A percentile compares a stretch with the other conserved stretches of the same genome.
These are phyloP conservation scores for Alopecurus myosuroides DNA, from an alignment of 176 grass and related monocot genomes.

Conservation along the genomic window DNA sequence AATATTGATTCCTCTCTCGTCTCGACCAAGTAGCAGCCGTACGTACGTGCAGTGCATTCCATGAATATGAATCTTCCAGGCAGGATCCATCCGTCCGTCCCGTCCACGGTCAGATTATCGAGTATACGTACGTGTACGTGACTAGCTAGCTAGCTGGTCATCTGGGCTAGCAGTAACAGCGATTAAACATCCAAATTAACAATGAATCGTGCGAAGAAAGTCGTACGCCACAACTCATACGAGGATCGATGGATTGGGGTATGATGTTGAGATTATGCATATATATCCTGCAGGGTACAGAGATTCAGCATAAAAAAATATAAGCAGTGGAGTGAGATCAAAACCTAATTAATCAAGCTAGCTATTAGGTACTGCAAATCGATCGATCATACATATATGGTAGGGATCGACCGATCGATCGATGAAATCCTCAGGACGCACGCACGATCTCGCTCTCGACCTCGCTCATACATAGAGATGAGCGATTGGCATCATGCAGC, in stretches of 20 bases:
- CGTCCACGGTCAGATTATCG: not conserved
- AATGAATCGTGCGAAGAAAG: not conserved
- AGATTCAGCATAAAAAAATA: not conserved
- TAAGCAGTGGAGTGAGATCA: not conserved
- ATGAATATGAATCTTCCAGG: not conserved
- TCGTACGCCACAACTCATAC: no score
- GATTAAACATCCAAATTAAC: not conserved
- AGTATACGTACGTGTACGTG: not conserved
- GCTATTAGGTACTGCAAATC: not conserved
- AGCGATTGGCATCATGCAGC: not conserved
- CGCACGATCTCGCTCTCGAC: not conserved
- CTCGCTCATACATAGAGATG: not conserved
- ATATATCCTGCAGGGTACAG: no score
- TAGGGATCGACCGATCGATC: not conserved
- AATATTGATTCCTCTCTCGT: not conserved
- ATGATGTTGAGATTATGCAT: no score
- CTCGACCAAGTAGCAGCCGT: not conserved
- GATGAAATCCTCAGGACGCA: not conserved
- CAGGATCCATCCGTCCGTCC: no score
- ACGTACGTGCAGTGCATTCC: not conserved
- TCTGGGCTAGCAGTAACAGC: not conserved
- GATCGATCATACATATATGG: not conserved
- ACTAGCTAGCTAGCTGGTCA: not conserved
- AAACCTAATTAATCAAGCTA: no score
- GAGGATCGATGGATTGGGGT: no score